Conservation (phyloP, 305 asterid species). For the Solanum chacoense region DNA sequence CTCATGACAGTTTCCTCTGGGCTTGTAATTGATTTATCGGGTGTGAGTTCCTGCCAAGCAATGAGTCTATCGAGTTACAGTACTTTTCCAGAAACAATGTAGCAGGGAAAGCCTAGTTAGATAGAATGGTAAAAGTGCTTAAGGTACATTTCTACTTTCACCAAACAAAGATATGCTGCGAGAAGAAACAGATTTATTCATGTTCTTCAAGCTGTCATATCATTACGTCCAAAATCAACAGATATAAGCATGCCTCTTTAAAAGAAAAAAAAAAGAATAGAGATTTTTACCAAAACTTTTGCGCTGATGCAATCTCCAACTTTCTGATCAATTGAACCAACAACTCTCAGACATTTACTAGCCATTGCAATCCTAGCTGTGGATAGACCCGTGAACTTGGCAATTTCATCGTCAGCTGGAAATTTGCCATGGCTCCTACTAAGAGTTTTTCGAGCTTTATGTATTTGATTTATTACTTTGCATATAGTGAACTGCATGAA, state of each 20-base stretch:
- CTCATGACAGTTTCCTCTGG: conserved; percentile 45
- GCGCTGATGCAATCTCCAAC: conserved; percentile 33
- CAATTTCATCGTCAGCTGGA: conserved; percentile 50
- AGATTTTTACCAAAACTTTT: conserved; percentile 40
- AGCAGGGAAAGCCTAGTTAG: background rate
- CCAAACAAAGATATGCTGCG: background rate
- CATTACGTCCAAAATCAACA: background rate
- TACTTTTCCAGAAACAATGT: background rate
- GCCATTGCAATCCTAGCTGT: conserved; percentile 48
- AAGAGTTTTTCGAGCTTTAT: conserved; percentile 54
- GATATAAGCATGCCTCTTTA: background rate
- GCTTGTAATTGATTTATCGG: conserved; percentile 41
- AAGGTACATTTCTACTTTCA: background rate
- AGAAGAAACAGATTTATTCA: background rate
- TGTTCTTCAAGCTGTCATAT: background rate
- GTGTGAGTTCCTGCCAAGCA: conserved; percentile 41
- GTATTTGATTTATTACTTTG: conserved; percentile 55
- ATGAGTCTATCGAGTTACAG: background rate
- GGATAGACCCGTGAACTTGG: conserved; percentile 61
- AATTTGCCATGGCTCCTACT: conserved; percentile 44
- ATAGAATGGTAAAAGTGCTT: background rate
- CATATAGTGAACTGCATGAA: conserved; percentile 45
- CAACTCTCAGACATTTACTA: conserved; percentile 58
- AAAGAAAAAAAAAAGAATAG: background rate
- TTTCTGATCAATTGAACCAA: conserved; percentile 74